Evolutionary conservation across 768 basidiomycete genomes (phyloP), one percentile per base, ranked within the genome.

Genomic region (Podaxis rugospora): DNA sequence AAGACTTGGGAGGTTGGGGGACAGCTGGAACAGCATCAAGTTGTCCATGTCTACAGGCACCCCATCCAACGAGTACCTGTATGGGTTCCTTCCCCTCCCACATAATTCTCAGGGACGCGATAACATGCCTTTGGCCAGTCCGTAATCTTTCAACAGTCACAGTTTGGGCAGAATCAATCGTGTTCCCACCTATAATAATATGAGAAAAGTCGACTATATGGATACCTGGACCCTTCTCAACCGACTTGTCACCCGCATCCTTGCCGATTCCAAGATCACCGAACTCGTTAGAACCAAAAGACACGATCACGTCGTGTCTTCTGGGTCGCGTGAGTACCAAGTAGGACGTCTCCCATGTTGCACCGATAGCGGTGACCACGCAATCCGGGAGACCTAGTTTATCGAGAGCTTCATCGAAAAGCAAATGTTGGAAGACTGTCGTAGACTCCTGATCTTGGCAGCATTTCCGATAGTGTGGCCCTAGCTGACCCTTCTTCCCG

Each of bases 331-430:
- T 79, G 13, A 93, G 73, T 2, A 86, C 87, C 49, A 92, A 72
- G 66, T 89, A 93, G 55, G 86, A 86, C 5, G 93, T 92, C 72
- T 96, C 90, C 94, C 95, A 97, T 47, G 86, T 79, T 0, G 88
- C 83, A 13, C 84, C 84, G 14, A 93, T 75, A 25, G 75, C 66
- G 32, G 77, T 80, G 46, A 78, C 73, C 16, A 71, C 65, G 70
- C 86, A 86, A 4, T 73, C 77, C 0, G 55, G 59, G 14, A 81
- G 67, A 10, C 74, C 75, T 28, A 73, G 59, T 52, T 67, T 65
- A 4, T 74, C 67, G 1, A 81, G 66, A 16, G 73, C 60, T 52
- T 67, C 65, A 6, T 75, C 67, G 0, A 81, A 66, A 14, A 72
- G 66, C 53, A 90, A 73, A 13, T 74, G 80, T 60, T 72, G 72